Conservation (phyloP, 2,329 filamentous ascomycete genomes). For the Aspergillus sp. region DNA sequence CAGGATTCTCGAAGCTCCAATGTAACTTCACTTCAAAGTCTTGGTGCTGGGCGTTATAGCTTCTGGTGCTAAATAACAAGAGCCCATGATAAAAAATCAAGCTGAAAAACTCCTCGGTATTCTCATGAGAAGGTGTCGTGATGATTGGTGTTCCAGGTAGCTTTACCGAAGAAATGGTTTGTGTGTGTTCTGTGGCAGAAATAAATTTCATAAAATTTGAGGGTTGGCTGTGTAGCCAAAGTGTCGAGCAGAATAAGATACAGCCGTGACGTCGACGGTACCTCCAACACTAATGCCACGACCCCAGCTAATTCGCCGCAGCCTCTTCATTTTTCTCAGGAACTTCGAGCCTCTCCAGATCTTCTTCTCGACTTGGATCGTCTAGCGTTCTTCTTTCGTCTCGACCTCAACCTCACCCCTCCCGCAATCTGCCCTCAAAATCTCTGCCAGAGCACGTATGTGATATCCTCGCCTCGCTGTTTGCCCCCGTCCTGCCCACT, state of each 20-base stretch:
- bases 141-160: not conserved
- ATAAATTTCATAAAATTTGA: constrained; percentile 3
- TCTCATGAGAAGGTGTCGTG: not conserved
- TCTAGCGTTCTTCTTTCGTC: constrained; percentile 30
- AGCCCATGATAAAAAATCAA: not conserved
- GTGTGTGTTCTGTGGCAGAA: constrained; percentile 5
- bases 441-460: constrained; percentile 8
- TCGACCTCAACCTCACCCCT: constrained; percentile 14
- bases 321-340: constrained; percentile 23
- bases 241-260: not conserved
- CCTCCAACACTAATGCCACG: constrained; percentile 28
- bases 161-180: constrained; percentile 5
- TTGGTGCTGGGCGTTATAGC: not conserved
- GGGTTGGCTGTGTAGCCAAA: not conserved
- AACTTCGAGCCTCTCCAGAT: constrained; percentile 19
- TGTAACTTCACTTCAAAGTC: not conserved
- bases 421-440: constrained; percentile 5
- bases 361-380: constrained; percentile 30
- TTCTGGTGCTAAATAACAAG: not conserved
- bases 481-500: not conserved
- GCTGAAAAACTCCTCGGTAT: not conserved
- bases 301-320: constrained; percentile 27
- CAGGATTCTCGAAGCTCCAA: constrained; percentile 1
- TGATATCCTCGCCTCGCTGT: not conserved
- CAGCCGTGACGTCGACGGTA: constrained; percentile 14